Base-by-base conservation (phyloP, 1,284 basidiomycete species). In the Ganoderma resinaceum region DNA sequence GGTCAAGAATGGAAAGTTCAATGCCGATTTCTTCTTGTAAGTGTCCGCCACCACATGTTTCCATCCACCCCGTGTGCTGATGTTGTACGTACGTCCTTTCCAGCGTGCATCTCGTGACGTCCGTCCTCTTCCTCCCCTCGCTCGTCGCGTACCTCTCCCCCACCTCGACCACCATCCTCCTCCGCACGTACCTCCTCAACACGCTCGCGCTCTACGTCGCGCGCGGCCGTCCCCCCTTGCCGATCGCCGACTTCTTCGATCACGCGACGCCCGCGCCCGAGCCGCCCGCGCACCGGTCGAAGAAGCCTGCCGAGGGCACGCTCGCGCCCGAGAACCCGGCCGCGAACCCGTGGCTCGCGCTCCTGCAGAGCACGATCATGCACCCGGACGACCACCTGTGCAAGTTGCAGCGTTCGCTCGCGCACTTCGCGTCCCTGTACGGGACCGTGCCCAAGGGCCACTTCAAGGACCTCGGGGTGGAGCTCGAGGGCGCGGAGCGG, bases 341-440 rank as follows among this genome's bases (percentile, higher is more conserved):
- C 2, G 84, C 85, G 20, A 86, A 89, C 70, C 77, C 84, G 3
- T 91, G 89, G 89, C 79, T 86, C 26, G 81, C 86, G n/a, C 78
- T 91, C 64, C 70, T 89, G 52, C 83, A 87, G 70, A 80, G 81
- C 43, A 79, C 83, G 49, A 72, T 89, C 61, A 75, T 82, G 26
- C 85, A 89, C 70, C 86, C 86, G 4, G 87, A 91, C 73, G 88
- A 91, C 67, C 91, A 92, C 75, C 75, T 91, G 3, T 82, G 85
- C 68, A 91, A 91, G 78, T 74, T 84, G 11, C 85, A 89, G 73
- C 83, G 91, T 23, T 80, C 89, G 4, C 78, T 92, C 33, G 83
- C 84, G 7, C 85, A 88, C 76, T 89, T 84, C 72, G 83, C 81
- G 0, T 67, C 76, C n/a, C 63, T 85, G 43, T 90, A 87, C 65